Evolutionary conservation across 2,329 filamentous ascomycete genomes (phyloP).

Genomic region (Pezicula neosporulosa): DNA sequence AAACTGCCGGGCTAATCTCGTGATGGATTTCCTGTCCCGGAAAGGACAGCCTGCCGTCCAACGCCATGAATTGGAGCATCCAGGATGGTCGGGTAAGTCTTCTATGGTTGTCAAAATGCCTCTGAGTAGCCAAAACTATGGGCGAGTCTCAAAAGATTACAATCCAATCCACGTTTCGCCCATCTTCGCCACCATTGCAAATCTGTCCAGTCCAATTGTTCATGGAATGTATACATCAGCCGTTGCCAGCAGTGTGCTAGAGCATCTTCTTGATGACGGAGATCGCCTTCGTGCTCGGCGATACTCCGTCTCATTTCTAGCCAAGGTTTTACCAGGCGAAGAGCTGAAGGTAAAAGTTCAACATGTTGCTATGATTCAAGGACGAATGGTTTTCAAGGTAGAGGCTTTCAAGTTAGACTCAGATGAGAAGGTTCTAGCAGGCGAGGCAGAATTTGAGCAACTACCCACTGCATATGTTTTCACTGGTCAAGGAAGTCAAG

Average conservation of each 20-base stretch:
- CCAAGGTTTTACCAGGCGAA: slow-evolving; percentile 34
- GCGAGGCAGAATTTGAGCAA: slow-evolving; percentile 28
- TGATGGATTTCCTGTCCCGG: too few species aligned
- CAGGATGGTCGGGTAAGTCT: not conserved
- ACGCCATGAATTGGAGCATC: not conserved
- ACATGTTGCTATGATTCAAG: slow-evolving; percentile 32
- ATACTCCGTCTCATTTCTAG: slow-evolving; percentile 28
- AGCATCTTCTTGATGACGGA: slow-evolving; percentile 17
- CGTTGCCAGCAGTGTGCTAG: slow-evolving; percentile 16
- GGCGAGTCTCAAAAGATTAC: slow-evolving; percentile 30
- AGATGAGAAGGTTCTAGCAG: slow-evolving; percentile 34
- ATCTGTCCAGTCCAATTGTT: slow-evolving; percentile 34
- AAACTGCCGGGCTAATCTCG: too few species aligned
- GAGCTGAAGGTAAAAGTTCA: slow-evolving; percentile 26
- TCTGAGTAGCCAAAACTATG: slow-evolving; percentile 19
- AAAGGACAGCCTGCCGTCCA: too few species aligned
- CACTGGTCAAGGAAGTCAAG: slow-evolving; percentile 38
- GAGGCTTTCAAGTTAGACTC: slow-evolving; percentile 26
- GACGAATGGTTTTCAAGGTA: slow-evolving; percentile 30
- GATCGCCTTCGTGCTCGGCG: slow-evolving; percentile 14
- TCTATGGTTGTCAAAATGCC: slow-evolving; percentile 7
- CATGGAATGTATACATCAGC: slow-evolving; percentile 38
- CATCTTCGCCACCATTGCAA: slow-evolving; percentile 30
- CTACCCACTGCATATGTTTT: slow-evolving; percentile 33
- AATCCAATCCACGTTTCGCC: slow-evolving; percentile 38